A percentile compares a stretch with the other conserved stretches of the same genome.
Conservation (phyloP, 1,284 basidiomycete genomes). For the Trichosporon sp. region DNA sequence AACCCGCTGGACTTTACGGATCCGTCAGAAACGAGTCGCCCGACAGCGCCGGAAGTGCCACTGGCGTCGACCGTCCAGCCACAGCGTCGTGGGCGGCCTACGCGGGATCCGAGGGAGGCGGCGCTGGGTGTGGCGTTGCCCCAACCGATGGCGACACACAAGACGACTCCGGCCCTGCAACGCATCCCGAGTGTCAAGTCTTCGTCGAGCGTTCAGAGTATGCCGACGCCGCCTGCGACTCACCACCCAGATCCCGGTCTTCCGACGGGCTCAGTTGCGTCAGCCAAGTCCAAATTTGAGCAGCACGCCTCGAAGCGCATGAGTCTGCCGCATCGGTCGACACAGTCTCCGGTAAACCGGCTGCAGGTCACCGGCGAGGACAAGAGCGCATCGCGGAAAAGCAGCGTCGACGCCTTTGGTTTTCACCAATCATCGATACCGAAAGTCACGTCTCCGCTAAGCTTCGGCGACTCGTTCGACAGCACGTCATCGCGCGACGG, state of each 20-base stretch:
- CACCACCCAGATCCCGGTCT: not conserved
- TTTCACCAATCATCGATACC: constrained; percentile 7
- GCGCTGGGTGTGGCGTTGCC: not conserved
- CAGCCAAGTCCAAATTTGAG: constrained; percentile 1
- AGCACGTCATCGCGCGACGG: not conserved
- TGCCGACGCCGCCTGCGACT: not conserved
- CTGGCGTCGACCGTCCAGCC: constrained; percentile 41
- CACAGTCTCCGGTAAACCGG: not conserved
- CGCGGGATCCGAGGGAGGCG: constrained; percentile 27
- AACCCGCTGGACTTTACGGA: constrained; percentile 49
- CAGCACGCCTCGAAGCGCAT: not conserved
- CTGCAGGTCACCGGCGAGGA: constrained; percentile 38
- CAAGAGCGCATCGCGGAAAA: constrained; percentile 10
- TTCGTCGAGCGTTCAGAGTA: not conserved
- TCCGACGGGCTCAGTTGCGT: not conserved
- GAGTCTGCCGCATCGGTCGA: not conserved
- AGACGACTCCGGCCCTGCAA: not conserved
- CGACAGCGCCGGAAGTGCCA: constrained; percentile 26
- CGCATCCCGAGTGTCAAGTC: not conserved
- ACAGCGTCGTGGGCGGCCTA: constrained; percentile 46
- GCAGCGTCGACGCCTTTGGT: constrained; percentile 37
- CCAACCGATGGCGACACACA: not conserved
- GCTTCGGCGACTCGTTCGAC: constrained; percentile 20
- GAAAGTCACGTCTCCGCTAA: constrained; percentile 8
- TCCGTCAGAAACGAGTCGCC: constrained; percentile 19